Base-by-base conservation (phyloP, 192 early-diverging fungal genomes). In the Polychytrium aggregatum region DNA sequence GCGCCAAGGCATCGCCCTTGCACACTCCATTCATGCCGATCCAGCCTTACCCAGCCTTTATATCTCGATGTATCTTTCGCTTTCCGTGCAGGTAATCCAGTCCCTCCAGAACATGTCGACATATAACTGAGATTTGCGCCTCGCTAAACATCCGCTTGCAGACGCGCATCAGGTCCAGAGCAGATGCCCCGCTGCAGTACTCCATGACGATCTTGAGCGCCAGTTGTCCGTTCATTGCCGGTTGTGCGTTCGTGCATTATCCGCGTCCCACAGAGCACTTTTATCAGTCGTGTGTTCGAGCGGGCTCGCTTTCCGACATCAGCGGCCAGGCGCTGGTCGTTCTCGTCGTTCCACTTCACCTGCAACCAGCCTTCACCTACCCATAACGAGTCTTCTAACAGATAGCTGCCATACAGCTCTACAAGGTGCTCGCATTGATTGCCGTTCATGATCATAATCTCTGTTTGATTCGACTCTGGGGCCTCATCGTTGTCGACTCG, bases 11-110 rank as follows among this genome's bases (percentile, higher is more conserved):
- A 33, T 4, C 31, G 31, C 9, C 28, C 26, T 26, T 22, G 30
- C 37, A 29, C 28, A 50, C 30, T 14, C 11, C 6, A 4, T 4
- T 33, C 6, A 33, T 4, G 31, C 4, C 6, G 44, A 42, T 51
- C 2, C 13, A 45, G 10, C 37, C 53, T 33, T 30, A 68, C 71
- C 70, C 76, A 24, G 75, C 76, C 50, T 82, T 82, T 38, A 82
- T 77, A 50, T 82, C 79, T 10, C 79, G 56, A 50, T 82, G 79
- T 40, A 82, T 79, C 43, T 79, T 82, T 20, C 71, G 47, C 29
- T 57, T 44, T 25, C 48, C 53, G 48, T 82, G 79, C 53, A 82
- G 60, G 48, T 79, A 79, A 26, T 50, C 58, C 37, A 82, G 51
- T 0, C 79, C 79, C 22, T 72, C 28, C 8, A 79, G 60, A 0